These are phyloP conservation scores for Fragilaria crotonensis DNA, from an alignment of 108 stramenopile genomes.

Conservation along the genomic window DNA sequence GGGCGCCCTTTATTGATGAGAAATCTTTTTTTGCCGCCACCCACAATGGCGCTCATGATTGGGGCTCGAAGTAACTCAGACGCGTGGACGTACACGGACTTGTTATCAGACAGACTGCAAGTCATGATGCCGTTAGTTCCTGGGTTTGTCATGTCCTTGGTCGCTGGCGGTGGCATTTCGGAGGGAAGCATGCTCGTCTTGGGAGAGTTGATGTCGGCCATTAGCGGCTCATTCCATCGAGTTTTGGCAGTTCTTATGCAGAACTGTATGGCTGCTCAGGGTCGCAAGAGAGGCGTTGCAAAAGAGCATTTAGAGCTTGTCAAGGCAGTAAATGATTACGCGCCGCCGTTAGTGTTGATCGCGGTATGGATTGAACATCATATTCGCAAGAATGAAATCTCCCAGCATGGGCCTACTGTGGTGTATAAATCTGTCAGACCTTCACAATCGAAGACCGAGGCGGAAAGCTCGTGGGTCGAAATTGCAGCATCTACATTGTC, in stretches of 20 bases:
- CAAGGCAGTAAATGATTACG: constrained; percentile 26
- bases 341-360: constrained; percentile 28
- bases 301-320: constrained; percentile 1
- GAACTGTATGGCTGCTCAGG: no score
- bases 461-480: constrained; percentile 38
- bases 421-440: neutral
- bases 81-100: constrained; percentile 50
- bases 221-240: constrained; percentile 39
- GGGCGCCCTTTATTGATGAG: constrained; percentile 5
- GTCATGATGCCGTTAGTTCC: constrained; percentile 71
- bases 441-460: constrained; percentile 1
- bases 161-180: constrained; percentile 4
- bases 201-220: constrained; percentile 28
- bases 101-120: constrained; percentile 56
- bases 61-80: constrained; percentile 15
- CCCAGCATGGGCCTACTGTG: neutral
- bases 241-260: constrained; percentile 36
- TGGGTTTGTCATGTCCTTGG: constrained; percentile 51
- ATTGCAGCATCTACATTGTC: constrained; percentile 15
- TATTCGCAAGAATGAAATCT: constrained; percentile 2
- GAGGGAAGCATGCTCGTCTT: constrained; percentile 3
- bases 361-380: constrained; percentile 33
- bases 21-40: constrained; percentile 40
- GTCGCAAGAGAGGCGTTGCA: constrained; percentile 5
- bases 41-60: constrained; percentile 39